phyloP scores from a whole-genome alignment of 202 grass and related monocot genomes.

The Elaeis oleifera region DNA sequence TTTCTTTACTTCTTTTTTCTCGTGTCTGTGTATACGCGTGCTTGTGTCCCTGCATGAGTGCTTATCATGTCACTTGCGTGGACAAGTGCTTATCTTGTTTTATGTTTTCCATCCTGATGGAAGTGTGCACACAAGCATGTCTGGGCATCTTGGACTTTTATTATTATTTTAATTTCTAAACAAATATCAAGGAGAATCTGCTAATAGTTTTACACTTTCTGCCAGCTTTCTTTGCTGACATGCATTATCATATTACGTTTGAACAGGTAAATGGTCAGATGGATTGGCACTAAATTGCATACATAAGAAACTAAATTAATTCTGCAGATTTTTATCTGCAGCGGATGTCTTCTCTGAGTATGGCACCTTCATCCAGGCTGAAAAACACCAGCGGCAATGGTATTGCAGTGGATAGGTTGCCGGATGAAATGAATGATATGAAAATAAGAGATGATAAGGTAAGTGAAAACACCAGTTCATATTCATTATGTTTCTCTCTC shows the following conservation, averaged over 20 bases:
- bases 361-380: slow-evolving; percentile 36
- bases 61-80: no score
- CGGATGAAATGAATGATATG: slow-evolving; percentile 83
- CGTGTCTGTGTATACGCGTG: no score
- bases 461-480: neutral
- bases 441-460: slow-evolving; percentile 99
- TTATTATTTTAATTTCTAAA: no score
- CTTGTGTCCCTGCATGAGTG: no score
- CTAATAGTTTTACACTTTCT: no score
- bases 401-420: slow-evolving; percentile 53
- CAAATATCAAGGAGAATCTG: no score
- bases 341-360: slow-evolving; percentile 59
- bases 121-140: no score
- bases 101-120: no score
- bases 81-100: no score
- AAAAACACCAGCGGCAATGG: slow-evolving; percentile 46
- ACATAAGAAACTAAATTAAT: slow-evolving; percentile 9
- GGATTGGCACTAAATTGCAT: neutral
- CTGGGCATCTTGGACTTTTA: no score
- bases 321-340: neutral
- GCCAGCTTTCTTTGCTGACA: slow-evolving; percentile 1
- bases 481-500: no score
- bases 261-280: neutral
- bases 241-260: neutral
- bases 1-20: no score